Conservation (phyloP, 2,329 filamentous ascomycete genomes). For the Trichoderma polysporum region DNA sequence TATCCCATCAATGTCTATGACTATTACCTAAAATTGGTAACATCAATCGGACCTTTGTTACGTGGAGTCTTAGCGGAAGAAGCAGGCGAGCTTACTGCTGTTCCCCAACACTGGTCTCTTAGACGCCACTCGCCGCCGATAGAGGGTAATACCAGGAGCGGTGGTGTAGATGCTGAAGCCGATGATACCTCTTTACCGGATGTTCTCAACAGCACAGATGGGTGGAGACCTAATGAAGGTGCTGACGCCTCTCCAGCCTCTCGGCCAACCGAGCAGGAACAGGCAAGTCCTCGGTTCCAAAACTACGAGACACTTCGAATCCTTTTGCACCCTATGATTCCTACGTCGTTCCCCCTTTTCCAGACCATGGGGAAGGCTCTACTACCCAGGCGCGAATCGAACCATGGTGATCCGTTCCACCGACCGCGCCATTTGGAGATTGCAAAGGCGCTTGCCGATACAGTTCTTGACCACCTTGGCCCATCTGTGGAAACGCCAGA, state of each 20-base stretch:
- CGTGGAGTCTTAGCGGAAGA: conserved; percentile 83
- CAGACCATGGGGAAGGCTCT: conserved; percentile 82
- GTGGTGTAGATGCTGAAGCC: conserved; percentile 27
- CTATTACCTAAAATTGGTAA: conserved; percentile 72
- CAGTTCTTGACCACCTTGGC: conserved; percentile 66
- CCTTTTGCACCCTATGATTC: conserved; percentile 75
- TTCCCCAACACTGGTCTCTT: conserved; percentile 66
- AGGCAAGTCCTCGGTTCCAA: conserved; percentile 50
- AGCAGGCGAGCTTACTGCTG: conserved; percentile 68
- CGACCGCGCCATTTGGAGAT: conserved; percentile 55
- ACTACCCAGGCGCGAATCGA: conserved; percentile 65
- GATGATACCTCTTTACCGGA: conserved; percentile 37
- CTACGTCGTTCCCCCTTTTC: conserved; percentile 79
- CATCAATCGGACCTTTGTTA: conserved; percentile 73
- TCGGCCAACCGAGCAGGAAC: conserved; percentile 44
- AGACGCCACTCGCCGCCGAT: conserved; percentile 33
- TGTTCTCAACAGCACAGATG: conserved; percentile 31
- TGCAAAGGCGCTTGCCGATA: conserved; percentile 67
- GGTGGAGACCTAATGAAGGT: conserved; percentile 30
- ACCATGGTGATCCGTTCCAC: conserved; percentile 57
- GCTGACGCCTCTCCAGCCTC: conserved; percentile 27
- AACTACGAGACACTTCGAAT: conserved; percentile 78
- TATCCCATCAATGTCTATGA: conserved; percentile 80
- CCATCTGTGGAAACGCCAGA: conserved; percentile 43
- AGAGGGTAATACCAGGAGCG: conserved; percentile 26